Base-by-base conservation (phyloP, 805 yeast genomes). In the Metschnikowia peoriensis region DNA sequence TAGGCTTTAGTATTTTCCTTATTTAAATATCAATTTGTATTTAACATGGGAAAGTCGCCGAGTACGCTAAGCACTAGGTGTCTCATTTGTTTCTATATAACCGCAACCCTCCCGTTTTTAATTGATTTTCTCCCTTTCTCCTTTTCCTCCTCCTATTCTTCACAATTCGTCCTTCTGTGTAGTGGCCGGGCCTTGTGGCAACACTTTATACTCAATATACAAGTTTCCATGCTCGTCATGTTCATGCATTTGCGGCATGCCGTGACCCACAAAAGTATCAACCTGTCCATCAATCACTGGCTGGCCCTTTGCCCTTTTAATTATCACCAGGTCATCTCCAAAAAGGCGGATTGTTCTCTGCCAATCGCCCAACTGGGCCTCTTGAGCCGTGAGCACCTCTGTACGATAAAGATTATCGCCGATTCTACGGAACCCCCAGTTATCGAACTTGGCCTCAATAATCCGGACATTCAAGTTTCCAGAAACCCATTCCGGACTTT, bases 301-400 rank as follows among this genome's bases (percentile, higher is more conserved):
- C 34, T 71, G 71, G 16, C 92, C 91, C 8, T 61, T 56, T 1
- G 46, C 58, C 53, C 97, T 78, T 38, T 69, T 53, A 4, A 90
- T 48, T 0, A 57, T 60, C 1, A 83, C 66, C 17, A 78, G 65
- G 32, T 72, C 71, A 17, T 74, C 75, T 64, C 88, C 97, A 50
- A 94, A 79, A 56, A 84, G 86, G 41, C 77, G 79, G 28, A 94
- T 75, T 6, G 69, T 68, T 50, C 97, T 76, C 38, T 69, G 63
- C 99, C 99, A 94, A 15, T 85, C 89, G 15, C 99, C 99, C 7
- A 62, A 46, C 7, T 82, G 46, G 0, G 97, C 88, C 67, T 94
- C 97, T 49, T 79, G 76, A 47, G 85, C 73, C 2, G 87, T 79
- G 32, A 94, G 66, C 1, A 82, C 84, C 66, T 94, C 98, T 0